phyloP scores from a whole-genome alignment of 179 eudicot genomes.

The Corrigiola litoralis region DNA sequence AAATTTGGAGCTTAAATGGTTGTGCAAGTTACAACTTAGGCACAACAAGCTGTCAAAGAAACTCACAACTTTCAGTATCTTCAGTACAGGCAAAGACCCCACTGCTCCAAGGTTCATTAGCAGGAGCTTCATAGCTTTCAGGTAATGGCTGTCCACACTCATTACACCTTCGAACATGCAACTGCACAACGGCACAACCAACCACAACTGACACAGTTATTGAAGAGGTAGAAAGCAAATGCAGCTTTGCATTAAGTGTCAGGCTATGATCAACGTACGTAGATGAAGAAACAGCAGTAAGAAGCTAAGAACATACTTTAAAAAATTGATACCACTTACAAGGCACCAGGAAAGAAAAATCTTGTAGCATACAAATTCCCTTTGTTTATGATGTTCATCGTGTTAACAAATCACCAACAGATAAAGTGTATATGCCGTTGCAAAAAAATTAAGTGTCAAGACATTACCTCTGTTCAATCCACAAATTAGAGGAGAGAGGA shows the following conservation, averaged over 20 bases:
- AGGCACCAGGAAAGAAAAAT: too few relatives aligned
- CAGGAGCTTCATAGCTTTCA: slow-evolving; percentile 90
- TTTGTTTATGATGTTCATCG: too few relatives aligned
- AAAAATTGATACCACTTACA: too few relatives aligned
- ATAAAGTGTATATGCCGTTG: too few relatives aligned
- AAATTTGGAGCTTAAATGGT: not conserved
- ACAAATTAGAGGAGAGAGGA: too few relatives aligned
- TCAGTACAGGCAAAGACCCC: slow-evolving; percentile 84
- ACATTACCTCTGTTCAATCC: too few relatives aligned
- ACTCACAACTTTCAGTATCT: slow-evolving; percentile 88
- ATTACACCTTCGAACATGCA: slow-evolving; percentile 66
- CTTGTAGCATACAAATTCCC: too few relatives aligned
- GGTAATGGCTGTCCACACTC: slow-evolving; percentile 93
- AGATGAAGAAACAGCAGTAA: not conserved
- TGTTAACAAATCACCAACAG: too few relatives aligned
- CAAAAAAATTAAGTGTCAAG: too few relatives aligned
- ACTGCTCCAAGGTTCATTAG: slow-evolving; percentile 92
- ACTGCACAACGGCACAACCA: slow-evolving; percentile 41
- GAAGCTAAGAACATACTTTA: too few relatives aligned
- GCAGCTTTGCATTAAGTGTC: not conserved
- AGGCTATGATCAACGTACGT: too few relatives aligned
- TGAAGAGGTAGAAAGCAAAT: too few relatives aligned
- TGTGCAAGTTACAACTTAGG: slow-evolving; percentile 7
- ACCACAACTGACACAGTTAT: not conserved
- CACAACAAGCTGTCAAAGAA: slow-evolving; percentile 6